These are phyloP conservation scores for Acer saccharum DNA, from an alignment of 345 rosid genomes.

Conservation along the genomic window DNA sequence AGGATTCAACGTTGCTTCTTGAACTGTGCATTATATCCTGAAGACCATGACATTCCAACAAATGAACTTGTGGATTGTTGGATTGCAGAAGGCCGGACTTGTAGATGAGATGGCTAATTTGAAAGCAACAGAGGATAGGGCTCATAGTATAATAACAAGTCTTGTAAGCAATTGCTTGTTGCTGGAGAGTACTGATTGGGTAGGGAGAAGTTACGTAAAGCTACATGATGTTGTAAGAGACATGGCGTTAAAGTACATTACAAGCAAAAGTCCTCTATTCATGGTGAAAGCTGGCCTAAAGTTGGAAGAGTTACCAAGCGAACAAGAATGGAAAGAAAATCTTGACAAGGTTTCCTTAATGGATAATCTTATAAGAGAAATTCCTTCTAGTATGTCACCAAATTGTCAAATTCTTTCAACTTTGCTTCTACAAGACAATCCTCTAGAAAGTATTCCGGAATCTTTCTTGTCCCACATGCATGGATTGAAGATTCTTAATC, in stretches of 20 bases:
- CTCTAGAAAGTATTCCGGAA: not conserved
- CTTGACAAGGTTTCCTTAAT: slow-evolving; percentile 22
- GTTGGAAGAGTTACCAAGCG: slow-evolving; percentile 1
- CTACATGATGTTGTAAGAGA: slow-evolving; percentile 35
- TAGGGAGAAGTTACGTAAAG: not conserved
- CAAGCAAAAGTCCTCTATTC: not conserved
- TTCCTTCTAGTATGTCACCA: slow-evolving; percentile 2
- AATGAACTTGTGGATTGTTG: not conserved
- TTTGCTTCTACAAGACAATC: slow-evolving; percentile 13
- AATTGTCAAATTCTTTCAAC: slow-evolving; percentile 20
- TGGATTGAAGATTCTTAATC: slow-evolving; percentile 22
- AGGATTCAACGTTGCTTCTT: slow-evolving; percentile 25
- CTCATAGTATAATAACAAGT: not conserved
- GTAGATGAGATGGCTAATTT: slow-evolving; percentile 14
- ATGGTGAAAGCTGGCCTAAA: slow-evolving; percentile 6
- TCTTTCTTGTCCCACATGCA: slow-evolving; percentile 12
- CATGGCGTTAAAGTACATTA: slow-evolving; percentile 23
- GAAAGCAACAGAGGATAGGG: not conserved
- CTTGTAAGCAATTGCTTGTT: slow-evolving; percentile 20
- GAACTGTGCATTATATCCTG: slow-evolving; percentile 24
- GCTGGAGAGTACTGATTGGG: not conserved
- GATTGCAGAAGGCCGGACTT: slow-evolving; percentile 24
- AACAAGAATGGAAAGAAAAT: slow-evolving; percentile 12
- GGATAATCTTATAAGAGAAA: not conserved
- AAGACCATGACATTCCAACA: not conserved